phyloP scores from a whole-genome alignment of 805 yeast species.

The Helenozyma rhizophorensis region DNA sequence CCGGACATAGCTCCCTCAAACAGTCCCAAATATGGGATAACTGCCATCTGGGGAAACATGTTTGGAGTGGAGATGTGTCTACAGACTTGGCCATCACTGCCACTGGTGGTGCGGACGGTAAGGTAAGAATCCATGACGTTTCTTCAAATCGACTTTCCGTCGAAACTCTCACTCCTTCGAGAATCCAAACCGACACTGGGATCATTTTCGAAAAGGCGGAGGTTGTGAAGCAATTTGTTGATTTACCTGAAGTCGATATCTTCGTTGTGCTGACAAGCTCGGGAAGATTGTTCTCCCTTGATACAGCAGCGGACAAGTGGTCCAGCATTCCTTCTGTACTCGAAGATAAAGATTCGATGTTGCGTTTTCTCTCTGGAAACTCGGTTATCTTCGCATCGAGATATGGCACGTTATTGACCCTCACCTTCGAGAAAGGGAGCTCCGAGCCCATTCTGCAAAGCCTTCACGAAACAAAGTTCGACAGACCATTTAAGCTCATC shows the following conservation, averaged over 20 bases:
- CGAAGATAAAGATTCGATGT: too few relatives aligned
- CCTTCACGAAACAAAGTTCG: too few relatives aligned
- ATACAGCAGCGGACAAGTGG: too few relatives aligned
- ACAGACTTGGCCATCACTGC: conserved; percentile 48
- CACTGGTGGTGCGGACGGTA: conserved; percentile 95
- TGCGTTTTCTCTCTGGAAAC: too few relatives aligned
- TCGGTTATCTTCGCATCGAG: too few relatives aligned
- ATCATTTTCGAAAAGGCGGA: conserved; percentile 42
- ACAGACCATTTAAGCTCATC: conserved; percentile 40
- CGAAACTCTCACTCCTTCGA: too few relatives aligned
- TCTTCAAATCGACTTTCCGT: too few relatives aligned
- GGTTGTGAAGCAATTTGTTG: conserved; percentile 56
- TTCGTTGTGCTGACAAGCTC: conserved; percentile 52
- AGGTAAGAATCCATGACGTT: conserved; percentile 61
- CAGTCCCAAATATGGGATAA: conserved; percentile 49
- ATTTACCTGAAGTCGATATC: conserved; percentile 38
- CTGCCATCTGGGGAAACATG: conserved; percentile 78
- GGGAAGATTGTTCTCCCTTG: conserved; percentile 45
- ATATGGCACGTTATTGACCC: too few relatives aligned
- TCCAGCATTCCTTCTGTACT: too few relatives aligned
- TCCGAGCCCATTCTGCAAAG: too few relatives aligned
- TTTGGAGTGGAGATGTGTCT: conserved; percentile 73
- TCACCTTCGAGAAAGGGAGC: too few relatives aligned
- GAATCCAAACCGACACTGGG: too few relatives aligned
- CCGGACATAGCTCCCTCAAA: conserved; percentile 24